Evolutionary conservation across 2,329 filamentous ascomycete genomes (phyloP).

Genomic region (Periconia sp.): DNA sequence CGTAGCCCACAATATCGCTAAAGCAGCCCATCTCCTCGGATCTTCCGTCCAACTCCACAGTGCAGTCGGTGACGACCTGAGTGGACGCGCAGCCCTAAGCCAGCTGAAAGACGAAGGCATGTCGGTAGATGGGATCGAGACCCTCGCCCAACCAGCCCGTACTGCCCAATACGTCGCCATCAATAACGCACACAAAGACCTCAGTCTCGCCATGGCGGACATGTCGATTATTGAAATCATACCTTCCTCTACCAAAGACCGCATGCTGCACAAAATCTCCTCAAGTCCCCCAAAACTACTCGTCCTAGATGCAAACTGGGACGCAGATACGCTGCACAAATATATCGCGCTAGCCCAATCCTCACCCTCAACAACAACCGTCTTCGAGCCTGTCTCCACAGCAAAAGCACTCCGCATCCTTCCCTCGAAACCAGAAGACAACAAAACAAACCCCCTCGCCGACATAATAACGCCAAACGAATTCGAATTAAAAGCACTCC

Average conservation of each 20-base stretch:
- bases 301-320: constrained; percentile 89
- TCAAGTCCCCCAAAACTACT: constrained; percentile 18
- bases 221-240: constrained; percentile 78
- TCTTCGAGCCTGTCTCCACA: constrained; percentile 88
- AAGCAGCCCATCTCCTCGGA: constrained; percentile 76
- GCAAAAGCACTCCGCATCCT: constrained; percentile 79
- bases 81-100: constrained; percentile 74
- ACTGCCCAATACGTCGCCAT: constrained; percentile 93
- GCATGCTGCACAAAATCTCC: constrained; percentile 18
- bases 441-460: constrained; percentile 78
- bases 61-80: constrained; percentile 78
- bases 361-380: constrained; percentile 56
- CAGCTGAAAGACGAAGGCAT: constrained; percentile 70
- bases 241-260: constrained; percentile 9
- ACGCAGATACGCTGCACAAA: constrained; percentile 65
- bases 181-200: constrained; percentile 81
- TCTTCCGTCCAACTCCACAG: constrained; percentile 76
- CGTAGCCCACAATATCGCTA: constrained; percentile 89
- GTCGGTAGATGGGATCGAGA: constrained; percentile 65
- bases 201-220: constrained; percentile 93
- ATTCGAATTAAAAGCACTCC: constrained; percentile 81
- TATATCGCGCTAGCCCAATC: constrained; percentile 70
- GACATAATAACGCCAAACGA: constrained; percentile 83
- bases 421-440: constrained; percentile 54
- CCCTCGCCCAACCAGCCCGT: constrained; percentile 55